phyloP scores from a whole-genome alignment of 2,329 filamentous ascomycete species.

The Fusarium tricinctum region DNA sequence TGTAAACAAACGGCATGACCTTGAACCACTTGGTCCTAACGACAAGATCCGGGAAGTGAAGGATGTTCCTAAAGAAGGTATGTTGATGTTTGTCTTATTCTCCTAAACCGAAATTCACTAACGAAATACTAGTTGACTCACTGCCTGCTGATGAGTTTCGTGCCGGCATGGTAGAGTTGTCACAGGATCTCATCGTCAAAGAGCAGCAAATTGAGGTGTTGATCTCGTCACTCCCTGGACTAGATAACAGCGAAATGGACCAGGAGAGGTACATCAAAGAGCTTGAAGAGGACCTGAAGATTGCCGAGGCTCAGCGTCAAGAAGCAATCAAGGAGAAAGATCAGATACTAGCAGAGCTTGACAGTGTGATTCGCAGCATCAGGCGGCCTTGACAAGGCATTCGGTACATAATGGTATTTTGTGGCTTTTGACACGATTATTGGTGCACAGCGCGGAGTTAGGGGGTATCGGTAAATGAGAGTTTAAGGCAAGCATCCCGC shows the following conservation, averaged over 20 bases:
- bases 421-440: slow-evolving; percentile 7
- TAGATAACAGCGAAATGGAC: slow-evolving; percentile 83
- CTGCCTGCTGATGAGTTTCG: slow-evolving; percentile 75
- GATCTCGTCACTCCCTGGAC: slow-evolving; percentile 80
- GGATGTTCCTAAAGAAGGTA: slow-evolving; percentile 67
- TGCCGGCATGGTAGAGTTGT: slow-evolving; percentile 78
- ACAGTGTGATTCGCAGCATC: slow-evolving; percentile 72
- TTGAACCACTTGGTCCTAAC: slow-evolving; percentile 68
- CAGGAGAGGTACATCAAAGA: slow-evolving; percentile 77
- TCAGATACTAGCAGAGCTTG: slow-evolving; percentile 70
- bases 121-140: slow-evolving; percentile 66
- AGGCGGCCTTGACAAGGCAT: slow-evolving; percentile 64
- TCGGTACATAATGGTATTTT: neutral
- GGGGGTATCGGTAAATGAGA: slow-evolving; percentile 12
- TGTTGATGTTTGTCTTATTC: neutral
- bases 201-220: slow-evolving; percentile 86
- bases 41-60: slow-evolving; percentile 73
- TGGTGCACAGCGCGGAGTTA: slow-evolving; percentile 42
- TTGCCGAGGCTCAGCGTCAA: slow-evolving; percentile 72
- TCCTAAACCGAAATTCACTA: neutral
- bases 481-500: neutral
- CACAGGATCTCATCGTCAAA: slow-evolving; percentile 81
- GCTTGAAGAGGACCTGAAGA: slow-evolving; percentile 74
- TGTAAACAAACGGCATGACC: slow-evolving; percentile 77
- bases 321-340: slow-evolving; percentile 75